Conservation (phyloP, 2,329 filamentous ascomycete species). For the Purpureocillium lavendulum region DNA sequence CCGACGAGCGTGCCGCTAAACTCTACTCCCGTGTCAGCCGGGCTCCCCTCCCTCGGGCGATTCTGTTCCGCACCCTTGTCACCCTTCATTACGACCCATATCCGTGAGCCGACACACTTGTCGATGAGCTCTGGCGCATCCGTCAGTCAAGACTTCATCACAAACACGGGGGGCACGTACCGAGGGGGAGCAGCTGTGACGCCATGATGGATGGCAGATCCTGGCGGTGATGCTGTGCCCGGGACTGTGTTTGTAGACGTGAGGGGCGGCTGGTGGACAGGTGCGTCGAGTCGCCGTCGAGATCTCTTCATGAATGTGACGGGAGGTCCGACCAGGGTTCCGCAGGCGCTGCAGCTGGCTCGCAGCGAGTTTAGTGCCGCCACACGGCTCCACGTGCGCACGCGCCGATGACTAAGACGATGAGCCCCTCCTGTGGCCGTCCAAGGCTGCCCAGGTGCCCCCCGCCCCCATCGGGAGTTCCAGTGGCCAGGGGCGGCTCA, state of each 20-base stretch:
- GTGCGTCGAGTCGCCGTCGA: too few species aligned
- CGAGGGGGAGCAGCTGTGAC: conserved; percentile 65
- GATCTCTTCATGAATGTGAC: too few species aligned
- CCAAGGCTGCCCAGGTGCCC: too few species aligned
- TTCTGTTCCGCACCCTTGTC: conserved; percentile 65
- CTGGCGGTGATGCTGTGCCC: not conserved
- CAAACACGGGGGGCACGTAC: conserved; percentile 30
- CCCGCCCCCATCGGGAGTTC: too few species aligned
- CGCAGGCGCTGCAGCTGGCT: not conserved
- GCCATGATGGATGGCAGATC: conserved; percentile 42
- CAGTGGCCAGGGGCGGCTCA: too few species aligned
- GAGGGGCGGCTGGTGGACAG: too few species aligned
- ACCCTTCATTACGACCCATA: conserved; percentile 99
- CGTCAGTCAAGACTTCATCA: conserved; percentile 1
- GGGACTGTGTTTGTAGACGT: too few species aligned
- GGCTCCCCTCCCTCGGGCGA: not conserved
- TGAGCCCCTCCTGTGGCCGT: too few species aligned
- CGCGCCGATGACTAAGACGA: conserved; percentile 30
- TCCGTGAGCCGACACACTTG: conserved; percentile 94
- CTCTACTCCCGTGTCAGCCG: conserved; percentile 46
- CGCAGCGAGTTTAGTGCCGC: not conserved
- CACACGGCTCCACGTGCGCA: conserved; percentile 23
- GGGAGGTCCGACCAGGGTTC: too few species aligned
- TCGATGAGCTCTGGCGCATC: conserved; percentile 76
- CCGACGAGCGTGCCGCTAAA: conserved; percentile 91